phyloP scores from a whole-genome alignment of 2,329 filamentous ascomycete species.

The Dothideomycetidae sp. region DNA sequence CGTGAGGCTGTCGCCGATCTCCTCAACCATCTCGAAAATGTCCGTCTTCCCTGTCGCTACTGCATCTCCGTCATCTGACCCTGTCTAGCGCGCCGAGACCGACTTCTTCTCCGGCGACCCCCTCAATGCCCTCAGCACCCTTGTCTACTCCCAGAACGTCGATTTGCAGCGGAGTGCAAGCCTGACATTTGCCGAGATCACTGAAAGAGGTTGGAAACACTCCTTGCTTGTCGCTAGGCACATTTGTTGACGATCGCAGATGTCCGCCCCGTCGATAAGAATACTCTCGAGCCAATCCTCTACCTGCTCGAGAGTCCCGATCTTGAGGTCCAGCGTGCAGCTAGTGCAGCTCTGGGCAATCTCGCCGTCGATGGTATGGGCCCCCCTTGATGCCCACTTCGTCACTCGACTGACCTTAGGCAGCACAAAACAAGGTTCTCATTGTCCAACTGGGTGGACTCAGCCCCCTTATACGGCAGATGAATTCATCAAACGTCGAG shows the following conservation, averaged over 20 bases:
- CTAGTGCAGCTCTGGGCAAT: conserved; percentile 90
- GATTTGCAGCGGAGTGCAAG: conserved; percentile 94
- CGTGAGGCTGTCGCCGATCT: conserved; percentile 93
- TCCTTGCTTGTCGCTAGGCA: too few relatives aligned
- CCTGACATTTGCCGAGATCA: conserved; percentile 97
- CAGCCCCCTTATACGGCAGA: conserved; percentile 84
- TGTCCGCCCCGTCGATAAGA: conserved; percentile 87
- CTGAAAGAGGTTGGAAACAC: conserved; percentile 63
- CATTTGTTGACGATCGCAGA: too few relatives aligned
- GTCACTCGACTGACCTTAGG: conserved; percentile 29
- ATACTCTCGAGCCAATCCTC: conserved; percentile 90
- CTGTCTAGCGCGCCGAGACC: conserved; percentile 68
- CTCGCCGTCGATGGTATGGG: conserved; percentile 89
- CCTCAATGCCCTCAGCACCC: conserved; percentile 78
- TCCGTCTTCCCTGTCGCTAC: conserved; percentile 32
- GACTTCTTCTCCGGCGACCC: conserved; percentile 98
- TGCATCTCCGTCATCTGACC: conserved; percentile 16
- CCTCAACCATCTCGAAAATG: conserved; percentile 90
- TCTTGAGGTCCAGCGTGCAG: conserved; percentile 92
- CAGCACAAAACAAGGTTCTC: conserved; percentile 93
- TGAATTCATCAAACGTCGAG: conserved; percentile 96
- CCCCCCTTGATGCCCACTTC: conserved; percentile 9
- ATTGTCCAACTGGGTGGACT: conserved; percentile 89
- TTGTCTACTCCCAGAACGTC: conserved; percentile 98
- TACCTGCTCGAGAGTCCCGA: conserved; percentile 90